phyloP scores from a whole-genome alignment of 2,329 filamentous ascomycete species.

The Exophiala phaeomuriformis region DNA sequence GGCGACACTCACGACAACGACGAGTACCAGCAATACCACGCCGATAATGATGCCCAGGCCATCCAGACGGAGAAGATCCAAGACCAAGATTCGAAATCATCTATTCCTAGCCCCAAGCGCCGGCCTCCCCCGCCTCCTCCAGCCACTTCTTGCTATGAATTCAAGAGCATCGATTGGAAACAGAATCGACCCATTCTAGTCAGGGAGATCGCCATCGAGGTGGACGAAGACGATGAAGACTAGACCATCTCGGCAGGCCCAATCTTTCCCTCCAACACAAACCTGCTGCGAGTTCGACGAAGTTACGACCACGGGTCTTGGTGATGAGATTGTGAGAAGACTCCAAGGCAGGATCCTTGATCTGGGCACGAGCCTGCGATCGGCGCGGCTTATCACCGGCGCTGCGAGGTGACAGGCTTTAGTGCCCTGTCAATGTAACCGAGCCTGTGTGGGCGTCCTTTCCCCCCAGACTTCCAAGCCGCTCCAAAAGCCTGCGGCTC shows the following conservation, averaged over 20 bases:
- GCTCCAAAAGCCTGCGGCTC: no score
- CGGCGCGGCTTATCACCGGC: neutral
- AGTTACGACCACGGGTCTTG: neutral
- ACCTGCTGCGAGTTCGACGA: neutral
- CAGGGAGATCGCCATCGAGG: slow-evolving; percentile 19
- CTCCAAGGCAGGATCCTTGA: neutral
- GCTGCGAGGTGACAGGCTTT: neutral
- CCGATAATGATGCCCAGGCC: slow-evolving; percentile 4
- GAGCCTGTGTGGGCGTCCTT: no score
- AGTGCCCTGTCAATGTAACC: neutral
- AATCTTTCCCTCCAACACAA: neutral
- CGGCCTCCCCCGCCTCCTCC: slow-evolving; percentile 15
- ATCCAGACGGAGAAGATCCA: slow-evolving; percentile 3
- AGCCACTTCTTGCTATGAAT: slow-evolving; percentile 7
- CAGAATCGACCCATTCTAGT: slow-evolving; percentile 18
- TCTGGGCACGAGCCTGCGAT: neutral
- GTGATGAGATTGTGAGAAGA: neutral
- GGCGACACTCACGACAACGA: slow-evolving; percentile 13
- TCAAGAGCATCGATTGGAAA: slow-evolving; percentile 15
- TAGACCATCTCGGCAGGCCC: neutral
- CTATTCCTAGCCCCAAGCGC: slow-evolving; percentile 6
- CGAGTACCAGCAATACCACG: neutral
- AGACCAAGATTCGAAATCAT: slow-evolving; percentile 5
- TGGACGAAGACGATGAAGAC: slow-evolving; percentile 14
- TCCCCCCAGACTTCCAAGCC: no score